Evolutionary conservation across 2,329 filamentous ascomycete genomes (phyloP).

Genomic region (Talaromyces sp.): DNA sequence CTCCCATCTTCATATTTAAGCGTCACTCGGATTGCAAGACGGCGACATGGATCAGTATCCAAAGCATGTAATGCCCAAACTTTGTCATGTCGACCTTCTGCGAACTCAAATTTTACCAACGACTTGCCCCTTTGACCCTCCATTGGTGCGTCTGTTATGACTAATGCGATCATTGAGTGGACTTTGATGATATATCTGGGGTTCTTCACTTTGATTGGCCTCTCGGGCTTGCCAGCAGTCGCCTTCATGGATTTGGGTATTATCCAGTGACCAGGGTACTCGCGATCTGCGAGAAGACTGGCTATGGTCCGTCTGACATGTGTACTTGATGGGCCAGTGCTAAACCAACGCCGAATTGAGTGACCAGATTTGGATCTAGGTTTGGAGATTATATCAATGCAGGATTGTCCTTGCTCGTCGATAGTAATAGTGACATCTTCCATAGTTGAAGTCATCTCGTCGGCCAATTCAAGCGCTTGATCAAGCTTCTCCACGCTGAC

Average conservation of each 20-base stretch:
- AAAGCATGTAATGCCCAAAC: neutral
- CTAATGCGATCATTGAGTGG: neutral
- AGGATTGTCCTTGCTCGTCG: neutral
- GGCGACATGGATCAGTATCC: neutral
- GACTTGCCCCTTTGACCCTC: neutral
- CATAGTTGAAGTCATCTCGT: neutral
- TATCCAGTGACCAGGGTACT: neutral
- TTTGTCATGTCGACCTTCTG: neutral
- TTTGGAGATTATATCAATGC: neutral
- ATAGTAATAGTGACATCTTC: neutral
- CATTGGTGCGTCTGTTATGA: neutral
- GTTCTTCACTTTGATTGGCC: neutral
- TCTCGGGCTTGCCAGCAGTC: no score
- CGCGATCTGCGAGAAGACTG: neutral
- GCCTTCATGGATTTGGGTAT: no score
- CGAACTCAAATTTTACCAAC: neutral
- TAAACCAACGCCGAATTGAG: neutral
- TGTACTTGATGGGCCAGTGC: neutral
- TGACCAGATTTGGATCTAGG: neutral
- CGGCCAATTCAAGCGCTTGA: conserved; percentile 1
- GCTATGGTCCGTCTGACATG: neutral
- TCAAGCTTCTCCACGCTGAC: conserved; percentile 1
- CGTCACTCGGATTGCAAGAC: conserved; percentile 9
- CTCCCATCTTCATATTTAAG: neutral
- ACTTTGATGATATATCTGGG: neutral